Evolutionary conservation across 108 stramenopile species (phyloP), one percentile per base, ranked within the genome.

Genomic region (Nitzschia inconspicua): DNA sequence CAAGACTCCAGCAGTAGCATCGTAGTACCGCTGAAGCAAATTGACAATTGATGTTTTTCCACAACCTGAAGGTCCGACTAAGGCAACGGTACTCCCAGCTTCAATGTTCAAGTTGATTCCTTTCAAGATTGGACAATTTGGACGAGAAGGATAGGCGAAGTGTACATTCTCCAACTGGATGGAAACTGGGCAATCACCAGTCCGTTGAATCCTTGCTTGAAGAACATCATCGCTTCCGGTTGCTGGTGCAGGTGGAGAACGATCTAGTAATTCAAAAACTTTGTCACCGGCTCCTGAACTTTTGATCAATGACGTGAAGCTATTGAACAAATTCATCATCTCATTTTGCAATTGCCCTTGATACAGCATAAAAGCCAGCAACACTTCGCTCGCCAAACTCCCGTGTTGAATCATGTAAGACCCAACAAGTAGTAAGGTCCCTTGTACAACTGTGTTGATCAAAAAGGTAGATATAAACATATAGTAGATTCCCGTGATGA

Each of bases 301-400:
- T 72, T 96, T 95, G 39, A 95, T 75, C 31, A 98, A 60, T 2
- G 94, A 91, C 11, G 89, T 83, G 63, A 93, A 96, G 26, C 86
- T 88, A 49, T 89, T 75, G 54, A 95, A 95, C 22, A 98, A 75
- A 65, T 95, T 89, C 73, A 93, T 57, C 49, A 90, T 90, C 58
- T 89, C 84, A 47, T 87, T 85, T 75, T 89, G 89, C 16, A 98
- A 77, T 36, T 89, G 80, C 4, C 87, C 85, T 67, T 96, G 95
- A 72, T 96, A 96, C 32, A 98, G 81, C 95, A 98, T 95, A 66
- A 98, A 98, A 16, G 95, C 89, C 25, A 98, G 62, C n/a, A 98
- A 83, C 8, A 89, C 63, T 43, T 90, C 89, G 5, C 81, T 57
- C 16, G 81, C 77, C 40, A 93, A 41, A 19, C 49, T 49, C 27